phyloP scores from a whole-genome alignment of 805 yeast species.

The Metschnikowia baotianmanensis region DNA sequence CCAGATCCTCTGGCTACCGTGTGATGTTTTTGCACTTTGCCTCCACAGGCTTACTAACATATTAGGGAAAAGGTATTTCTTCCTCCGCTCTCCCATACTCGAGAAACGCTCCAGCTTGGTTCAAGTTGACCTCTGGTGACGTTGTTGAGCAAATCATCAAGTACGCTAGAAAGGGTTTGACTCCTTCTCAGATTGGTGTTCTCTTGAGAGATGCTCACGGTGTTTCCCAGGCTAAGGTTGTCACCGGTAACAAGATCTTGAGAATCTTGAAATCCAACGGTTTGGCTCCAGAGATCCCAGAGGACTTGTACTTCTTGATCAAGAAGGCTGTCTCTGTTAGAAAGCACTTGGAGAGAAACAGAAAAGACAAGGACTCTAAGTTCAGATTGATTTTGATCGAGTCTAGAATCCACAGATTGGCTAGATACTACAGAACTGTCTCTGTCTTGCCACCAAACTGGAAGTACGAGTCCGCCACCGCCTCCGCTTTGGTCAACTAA shows the following conservation, averaged over 20 bases:
- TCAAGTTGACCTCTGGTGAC: constrained; percentile 92
- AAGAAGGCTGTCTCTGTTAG: constrained; percentile 99
- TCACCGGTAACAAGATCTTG: constrained; percentile 99
- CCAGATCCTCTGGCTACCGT: constrained; percentile 7
- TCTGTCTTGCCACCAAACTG: constrained; percentile 99
- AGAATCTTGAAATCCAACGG: constrained; percentile 99
- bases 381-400: constrained; percentile 99
- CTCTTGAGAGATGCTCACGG: constrained; percentile 99
- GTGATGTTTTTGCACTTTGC: constrained; percentile 2
- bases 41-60: constrained; percentile 18
- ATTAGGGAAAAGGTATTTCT: constrained; percentile 97
- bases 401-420: constrained; percentile 99
- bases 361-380: constrained; percentile 99
- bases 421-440: constrained; percentile 99
- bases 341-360: constrained; percentile 99
- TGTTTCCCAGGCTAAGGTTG: constrained; percentile 94
- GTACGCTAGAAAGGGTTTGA: constrained; percentile 99
- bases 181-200: constrained; percentile 99
- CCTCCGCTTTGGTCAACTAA: constrained; percentile 99
- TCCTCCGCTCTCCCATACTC: constrained; percentile 99
- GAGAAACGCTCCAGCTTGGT: constrained; percentile 99
- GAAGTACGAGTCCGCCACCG: constrained; percentile 99
- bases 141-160: constrained; percentile 98
- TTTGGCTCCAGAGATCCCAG: constrained; percentile 99
- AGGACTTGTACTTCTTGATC: constrained; percentile 97